Evolutionary conservation across 169 alveolate species (phyloP), one percentile per base, ranked within the genome.

Genomic region (Plasmodium relictum): DNA sequence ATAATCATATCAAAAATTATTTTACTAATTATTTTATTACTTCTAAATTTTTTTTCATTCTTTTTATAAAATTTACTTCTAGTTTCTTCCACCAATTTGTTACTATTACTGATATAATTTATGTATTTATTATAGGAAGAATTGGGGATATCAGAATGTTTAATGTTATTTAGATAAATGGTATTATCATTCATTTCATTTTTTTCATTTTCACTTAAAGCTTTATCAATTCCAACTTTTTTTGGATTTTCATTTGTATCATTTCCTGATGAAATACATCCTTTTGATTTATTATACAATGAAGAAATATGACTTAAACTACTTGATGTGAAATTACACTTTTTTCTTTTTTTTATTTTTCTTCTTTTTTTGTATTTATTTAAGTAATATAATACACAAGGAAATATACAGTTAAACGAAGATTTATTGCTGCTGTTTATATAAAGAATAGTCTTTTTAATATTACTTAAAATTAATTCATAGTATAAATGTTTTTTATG

Each of bases 351-450:
- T 20, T 62, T 9, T 71, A 45, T 24, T 58, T 45, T 76, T 62
- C 62, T 31, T 39, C 74, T 56, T 12, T 61, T 45, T 50, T 44
- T 50, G 50, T 54, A 83, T 9, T 26, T 83, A 22, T 45, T 8
- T n/a, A 83, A 58, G 31, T 83, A 83, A 45, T 83, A 83, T 10
- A 83, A 18, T 18, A 83, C 73, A 41, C 80, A 68, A 7, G 91
- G 16, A 54, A 39, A 54, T 24, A 83, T 83, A 52, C 85, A 83
- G 44, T 83, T 83, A 48, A 83, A 83, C 12, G 91, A 52, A 0
- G 91, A 66, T 45, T 83, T 83, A 45, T 52, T 56, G 37, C 83
- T 68, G 26, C 44, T 54, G 8, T 72, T 52, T 20, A 83, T 68
- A 31, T 41, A 54, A 6, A 20, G 41, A 18, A 83, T 45, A 12